Conservation (phyloP, 495 filamentous ascomycete genomes). For the Xylaria acuta region DNA sequence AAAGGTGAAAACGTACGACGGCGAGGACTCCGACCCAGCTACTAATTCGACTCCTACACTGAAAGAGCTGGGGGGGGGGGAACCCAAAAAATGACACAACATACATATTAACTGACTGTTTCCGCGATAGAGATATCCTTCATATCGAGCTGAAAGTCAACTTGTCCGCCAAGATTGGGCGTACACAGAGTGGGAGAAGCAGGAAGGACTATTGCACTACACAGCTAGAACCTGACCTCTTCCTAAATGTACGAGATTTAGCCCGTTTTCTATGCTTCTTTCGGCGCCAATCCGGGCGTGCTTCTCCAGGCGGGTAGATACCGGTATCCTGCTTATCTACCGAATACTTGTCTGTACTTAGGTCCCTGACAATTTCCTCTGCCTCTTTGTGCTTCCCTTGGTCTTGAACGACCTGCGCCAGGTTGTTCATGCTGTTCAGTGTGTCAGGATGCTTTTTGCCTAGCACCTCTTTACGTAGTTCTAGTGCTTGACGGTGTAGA, state of each 20-base stretch:
- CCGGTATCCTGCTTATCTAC: background rate
- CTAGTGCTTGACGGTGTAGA: too few species aligned
- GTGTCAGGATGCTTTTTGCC: background rate
- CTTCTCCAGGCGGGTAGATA: background rate
- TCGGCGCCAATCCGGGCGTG: background rate
- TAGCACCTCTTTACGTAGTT: background rate
- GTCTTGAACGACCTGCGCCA: too few species aligned
- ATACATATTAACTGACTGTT: background rate
- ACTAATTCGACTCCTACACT: background rate
- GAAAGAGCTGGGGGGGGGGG: too few species aligned
- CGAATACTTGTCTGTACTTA: background rate
- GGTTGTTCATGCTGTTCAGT: background rate
- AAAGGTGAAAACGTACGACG: background rate
- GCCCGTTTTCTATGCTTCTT: background rate
- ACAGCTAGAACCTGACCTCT: background rate
- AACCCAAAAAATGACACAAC: background rate
- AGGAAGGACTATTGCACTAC: too few species aligned
- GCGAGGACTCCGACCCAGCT: background rate
- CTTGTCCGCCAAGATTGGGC: background rate
- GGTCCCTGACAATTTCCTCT: background rate
- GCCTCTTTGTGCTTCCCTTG: background rate
- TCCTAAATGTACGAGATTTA: background rate
- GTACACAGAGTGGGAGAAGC: too few species aligned
- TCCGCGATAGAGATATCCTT: background rate
- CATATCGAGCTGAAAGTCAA: background rate